These are phyloP conservation scores for Hypoxylon sp. DNA, from an alignment of 2,329 filamentous ascomycete genomes.

Conservation along the genomic window DNA sequence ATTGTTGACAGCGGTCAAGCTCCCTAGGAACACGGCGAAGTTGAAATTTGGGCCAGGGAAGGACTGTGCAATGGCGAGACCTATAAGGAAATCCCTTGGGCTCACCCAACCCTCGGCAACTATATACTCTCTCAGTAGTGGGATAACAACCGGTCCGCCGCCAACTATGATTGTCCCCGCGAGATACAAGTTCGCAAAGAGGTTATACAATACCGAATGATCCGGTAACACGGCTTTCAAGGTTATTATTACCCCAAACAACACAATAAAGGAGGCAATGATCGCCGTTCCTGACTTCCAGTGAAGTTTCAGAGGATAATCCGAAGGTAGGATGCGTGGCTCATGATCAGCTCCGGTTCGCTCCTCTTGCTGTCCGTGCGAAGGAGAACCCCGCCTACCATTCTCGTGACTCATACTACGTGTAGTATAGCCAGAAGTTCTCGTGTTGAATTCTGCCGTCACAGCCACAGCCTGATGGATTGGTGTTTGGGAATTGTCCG, in stretches of 20 bases:
- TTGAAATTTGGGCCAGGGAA: slow-evolving; percentile 77
- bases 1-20: slow-evolving; percentile 61
- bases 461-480: not conserved
- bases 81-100: slow-evolving; percentile 79
- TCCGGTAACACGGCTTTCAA: not conserved
- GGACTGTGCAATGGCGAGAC: slow-evolving; percentile 78
- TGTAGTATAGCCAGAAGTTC: not conserved
- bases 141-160: slow-evolving; percentile 76
- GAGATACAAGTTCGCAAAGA: slow-evolving; percentile 82
- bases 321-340: not conserved
- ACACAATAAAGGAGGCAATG: slow-evolving; percentile 67
- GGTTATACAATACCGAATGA: slow-evolving; percentile 66
- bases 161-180: slow-evolving; percentile 79
- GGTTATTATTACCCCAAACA: slow-evolving; percentile 62
- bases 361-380: not conserved
- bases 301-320: not conserved
- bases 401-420: too few relatives aligned
- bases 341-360: not conserved
- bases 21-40: slow-evolving; percentile 59
- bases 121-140: slow-evolving; percentile 72
- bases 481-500: not conserved
- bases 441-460: not conserved
- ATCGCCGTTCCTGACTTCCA: not conserved
- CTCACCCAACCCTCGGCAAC: slow-evolving; percentile 79
- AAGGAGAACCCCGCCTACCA: not conserved